Evolutionary conservation across 176 grass and related monocot genomes (phyloP).

Genomic region (Otatea glauca): DNA sequence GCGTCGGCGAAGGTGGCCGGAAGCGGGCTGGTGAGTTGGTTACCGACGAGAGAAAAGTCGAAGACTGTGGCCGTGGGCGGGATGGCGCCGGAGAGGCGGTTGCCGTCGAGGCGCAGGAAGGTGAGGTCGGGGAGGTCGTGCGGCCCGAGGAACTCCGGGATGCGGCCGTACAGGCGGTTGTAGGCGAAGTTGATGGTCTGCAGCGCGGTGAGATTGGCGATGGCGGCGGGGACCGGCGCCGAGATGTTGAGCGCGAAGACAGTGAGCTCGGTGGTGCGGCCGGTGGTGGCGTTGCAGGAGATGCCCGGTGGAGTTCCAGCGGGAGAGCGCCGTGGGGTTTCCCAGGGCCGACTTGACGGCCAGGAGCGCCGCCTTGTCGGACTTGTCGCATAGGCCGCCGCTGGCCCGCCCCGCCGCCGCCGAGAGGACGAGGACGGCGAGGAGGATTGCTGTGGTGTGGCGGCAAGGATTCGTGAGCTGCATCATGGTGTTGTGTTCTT

Average conservation of each 20-base stretch:
- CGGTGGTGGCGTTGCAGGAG: conserved; percentile 51
- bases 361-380: conserved; percentile 46
- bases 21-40: conserved; percentile 51
- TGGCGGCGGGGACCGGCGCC: conserved; percentile 39
- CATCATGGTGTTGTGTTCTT: neutral
- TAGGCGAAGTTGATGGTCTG: conserved; percentile 52
- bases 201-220: conserved; percentile 56
- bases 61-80: conserved; percentile 46
- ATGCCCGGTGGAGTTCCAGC: conserved; percentile 58
- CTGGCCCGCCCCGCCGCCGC: neutral
- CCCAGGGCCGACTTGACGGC: conserved; percentile 49
- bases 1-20: conserved; percentile 46
- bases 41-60: conserved; percentile 46
- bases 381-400: conserved; percentile 46
- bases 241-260: conserved; percentile 55
- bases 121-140: conserved; percentile 37
- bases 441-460: neutral
- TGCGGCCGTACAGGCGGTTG: conserved; percentile 49
- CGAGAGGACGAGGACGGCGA: conserved; percentile 27
- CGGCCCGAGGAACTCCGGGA: conserved; percentile 54
- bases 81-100: conserved; percentile 50
- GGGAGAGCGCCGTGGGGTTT: conserved; percentile 44
- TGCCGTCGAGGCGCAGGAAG: conserved; percentile 63
- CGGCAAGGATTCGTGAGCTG: conserved; percentile 2
- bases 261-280: conserved; percentile 44